Evolutionary conservation across 2,329 filamentous ascomycete species (phyloP).

Genomic region (Chrysosporium keratinophilum): DNA sequence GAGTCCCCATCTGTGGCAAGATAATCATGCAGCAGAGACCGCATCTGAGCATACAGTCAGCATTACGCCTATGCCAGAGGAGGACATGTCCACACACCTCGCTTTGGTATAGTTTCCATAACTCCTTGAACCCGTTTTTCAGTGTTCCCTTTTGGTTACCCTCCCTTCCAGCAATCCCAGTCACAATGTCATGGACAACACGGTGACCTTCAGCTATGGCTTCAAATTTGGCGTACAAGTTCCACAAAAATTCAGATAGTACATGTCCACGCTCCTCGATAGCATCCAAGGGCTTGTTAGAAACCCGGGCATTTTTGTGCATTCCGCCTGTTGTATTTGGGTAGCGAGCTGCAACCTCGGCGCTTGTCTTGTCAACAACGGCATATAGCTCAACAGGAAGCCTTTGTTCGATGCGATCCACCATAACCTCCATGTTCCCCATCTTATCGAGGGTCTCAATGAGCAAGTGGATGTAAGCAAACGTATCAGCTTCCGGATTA

Average conservation of each 20-base stretch:
- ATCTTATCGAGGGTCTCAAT: conserved; percentile 86
- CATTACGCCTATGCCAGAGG: neutral
- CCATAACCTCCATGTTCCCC: conserved; percentile 70
- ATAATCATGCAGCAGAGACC: conserved; percentile 88
- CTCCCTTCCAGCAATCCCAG: conserved; percentile 74
- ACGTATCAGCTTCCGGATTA: conserved; percentile 91
- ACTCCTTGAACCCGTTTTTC: conserved; percentile 81
- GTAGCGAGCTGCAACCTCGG: conserved; percentile 84
- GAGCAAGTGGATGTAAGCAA: conserved; percentile 79
- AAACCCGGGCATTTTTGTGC: conserved; percentile 35
- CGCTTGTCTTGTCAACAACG: conserved; percentile 89
- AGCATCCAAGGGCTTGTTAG: conserved; percentile 57
- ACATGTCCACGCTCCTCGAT: conserved; percentile 72
- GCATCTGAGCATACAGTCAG: conserved; percentile 44
- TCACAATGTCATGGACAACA: conserved; percentile 83
- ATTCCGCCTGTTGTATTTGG: conserved; percentile 59
- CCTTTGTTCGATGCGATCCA: conserved; percentile 84
- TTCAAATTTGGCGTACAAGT: conserved; percentile 91
- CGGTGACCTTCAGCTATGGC: conserved; percentile 93
- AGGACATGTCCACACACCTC: conserved; percentile 42
- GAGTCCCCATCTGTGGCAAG: conserved; percentile 81
- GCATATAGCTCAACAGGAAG: conserved; percentile 87
- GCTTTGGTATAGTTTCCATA: conserved; percentile 97
- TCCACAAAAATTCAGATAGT: conserved; percentile 83
- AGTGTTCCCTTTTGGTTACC: conserved; percentile 55